Conservation (phyloP, 352 stramenopile species). For the Phytophthora nicotianae region DNA sequence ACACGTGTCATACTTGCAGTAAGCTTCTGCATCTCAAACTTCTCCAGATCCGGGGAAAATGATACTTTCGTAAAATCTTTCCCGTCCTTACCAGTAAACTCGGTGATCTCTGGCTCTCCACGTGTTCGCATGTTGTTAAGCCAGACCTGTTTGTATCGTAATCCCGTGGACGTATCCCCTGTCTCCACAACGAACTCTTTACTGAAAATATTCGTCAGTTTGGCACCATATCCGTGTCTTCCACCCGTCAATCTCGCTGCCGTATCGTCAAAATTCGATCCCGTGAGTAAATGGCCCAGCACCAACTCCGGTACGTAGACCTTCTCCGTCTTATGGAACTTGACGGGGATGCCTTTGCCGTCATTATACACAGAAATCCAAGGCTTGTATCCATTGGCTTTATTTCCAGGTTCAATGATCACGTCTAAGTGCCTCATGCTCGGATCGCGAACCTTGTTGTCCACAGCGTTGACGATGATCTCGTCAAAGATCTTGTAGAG, state of each 20-base stretch:
- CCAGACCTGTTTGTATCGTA: slow-evolving; percentile 93
- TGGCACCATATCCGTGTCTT: slow-evolving; percentile 95
- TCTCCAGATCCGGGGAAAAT: slow-evolving; percentile 96
- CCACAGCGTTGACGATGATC: slow-evolving; percentile 99
- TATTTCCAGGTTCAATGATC: slow-evolving; percentile 63
- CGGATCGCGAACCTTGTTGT: slow-evolving; percentile 91
- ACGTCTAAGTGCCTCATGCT: slow-evolving; percentile 81
- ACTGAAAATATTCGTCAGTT: slow-evolving; percentile 99
- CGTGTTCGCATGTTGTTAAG: slow-evolving; percentile 96
- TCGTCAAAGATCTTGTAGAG: slow-evolving; percentile 99
- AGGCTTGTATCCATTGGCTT: slow-evolving; percentile 58
- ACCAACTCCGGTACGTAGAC: slow-evolving; percentile 99
- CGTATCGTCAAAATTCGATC: slow-evolving; percentile 99
- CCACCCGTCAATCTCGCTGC: slow-evolving; percentile 97
- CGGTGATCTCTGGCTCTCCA: slow-evolving; percentile 84
- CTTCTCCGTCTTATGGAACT: slow-evolving; percentile 96
- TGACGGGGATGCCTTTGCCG: slow-evolving; percentile 96
- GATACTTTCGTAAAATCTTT: slow-evolving; percentile 97
- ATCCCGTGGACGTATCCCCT: slow-evolving; percentile 86
- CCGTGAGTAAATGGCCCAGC: slow-evolving; percentile 98
- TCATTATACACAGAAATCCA: slow-evolving; percentile 99
- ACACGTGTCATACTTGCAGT: slow-evolving; percentile 94
- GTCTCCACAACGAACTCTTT: slow-evolving; percentile 99
- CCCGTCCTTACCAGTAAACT: slow-evolving; percentile 75
- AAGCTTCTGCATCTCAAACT: slow-evolving; percentile 96